Base-by-base conservation (phyloP, 805 yeast species). In the Lipomyces sp. region DNA sequence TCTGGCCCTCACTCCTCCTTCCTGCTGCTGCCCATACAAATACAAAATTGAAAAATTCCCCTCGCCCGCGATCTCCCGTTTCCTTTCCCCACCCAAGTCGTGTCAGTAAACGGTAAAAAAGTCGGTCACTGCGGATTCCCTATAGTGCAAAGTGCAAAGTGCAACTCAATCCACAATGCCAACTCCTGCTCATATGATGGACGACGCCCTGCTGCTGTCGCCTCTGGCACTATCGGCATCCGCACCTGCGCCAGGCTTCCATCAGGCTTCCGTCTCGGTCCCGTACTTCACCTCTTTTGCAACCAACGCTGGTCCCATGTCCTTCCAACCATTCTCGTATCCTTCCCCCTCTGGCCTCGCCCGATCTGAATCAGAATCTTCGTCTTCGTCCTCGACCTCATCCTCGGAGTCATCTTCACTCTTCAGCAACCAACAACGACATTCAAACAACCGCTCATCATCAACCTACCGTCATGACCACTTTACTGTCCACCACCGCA, bases 151-250 rank as follows among this genome's bases (percentile, higher is more conserved):
- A 42, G 48, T 42, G 48, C 24, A 15, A 24, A 42, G 39, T 10
- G 39, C 15, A 3, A 1, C 39, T 37, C 24, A 24, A 15, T n/a
- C 48, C 18, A 18, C 2, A 42, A 42, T 42, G 48, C 48, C 48
- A 3, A 18, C 18, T 42, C 24, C 48, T 42, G 24, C 48, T 42
- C 48, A 42, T 42, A 42, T 42, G 24, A 24, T 24, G 48, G 48
- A 42, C 48, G 48, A 42, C 48, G 48, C 24, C n/a, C 48, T 42
- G n/a, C 48, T 42, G 48, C 48, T 42, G 18, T 42, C 48, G 48
- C 48, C 48, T 42, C 48, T 42, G 2, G 48, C 48, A 6, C 48
- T 42, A 18, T 42, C 48, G 15, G 48, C 48, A 10, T 24, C 48
- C 18, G 48, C 48, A 42, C 24, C 24, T 0, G 3, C 48, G n/a